Conservation (phyloP, 2,329 filamentous ascomycete genomes). For the Fusarium udum region DNA sequence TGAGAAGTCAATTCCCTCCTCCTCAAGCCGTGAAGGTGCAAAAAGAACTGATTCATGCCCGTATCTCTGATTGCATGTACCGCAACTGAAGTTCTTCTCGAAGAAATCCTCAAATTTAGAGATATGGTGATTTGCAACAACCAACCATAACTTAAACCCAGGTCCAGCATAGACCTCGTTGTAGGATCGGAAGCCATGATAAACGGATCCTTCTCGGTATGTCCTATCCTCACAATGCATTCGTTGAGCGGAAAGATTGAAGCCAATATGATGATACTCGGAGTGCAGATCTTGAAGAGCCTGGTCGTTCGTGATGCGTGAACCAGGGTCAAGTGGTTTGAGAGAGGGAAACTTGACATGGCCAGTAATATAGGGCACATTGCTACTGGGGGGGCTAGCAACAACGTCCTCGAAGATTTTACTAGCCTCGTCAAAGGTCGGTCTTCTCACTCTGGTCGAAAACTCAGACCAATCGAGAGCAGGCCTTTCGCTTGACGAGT, state of each 20-base stretch:
- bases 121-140: background rate
- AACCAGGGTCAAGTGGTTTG: background rate
- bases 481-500: background rate
- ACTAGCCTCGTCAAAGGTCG: background rate
- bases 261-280: background rate
- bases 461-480: background rate
- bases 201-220: background rate
- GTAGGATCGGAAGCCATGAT: background rate
- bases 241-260: background rate
- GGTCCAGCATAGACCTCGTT: background rate
- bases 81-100: background rate
- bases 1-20: background rate
- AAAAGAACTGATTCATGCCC: background rate
- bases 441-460: background rate
- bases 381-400: background rate
- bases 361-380: background rate
- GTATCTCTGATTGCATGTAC: background rate
- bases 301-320: background rate
- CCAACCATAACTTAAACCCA: background rate
- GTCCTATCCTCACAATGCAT: background rate
- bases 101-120: background rate
- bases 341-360: background rate
- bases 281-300: background rate
- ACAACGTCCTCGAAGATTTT: background rate
- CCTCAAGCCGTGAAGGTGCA: background rate